These are phyloP conservation scores for Alternaria rosae DNA, from an alignment of 2,329 filamentous ascomycete species.

Conservation along the genomic window DNA sequence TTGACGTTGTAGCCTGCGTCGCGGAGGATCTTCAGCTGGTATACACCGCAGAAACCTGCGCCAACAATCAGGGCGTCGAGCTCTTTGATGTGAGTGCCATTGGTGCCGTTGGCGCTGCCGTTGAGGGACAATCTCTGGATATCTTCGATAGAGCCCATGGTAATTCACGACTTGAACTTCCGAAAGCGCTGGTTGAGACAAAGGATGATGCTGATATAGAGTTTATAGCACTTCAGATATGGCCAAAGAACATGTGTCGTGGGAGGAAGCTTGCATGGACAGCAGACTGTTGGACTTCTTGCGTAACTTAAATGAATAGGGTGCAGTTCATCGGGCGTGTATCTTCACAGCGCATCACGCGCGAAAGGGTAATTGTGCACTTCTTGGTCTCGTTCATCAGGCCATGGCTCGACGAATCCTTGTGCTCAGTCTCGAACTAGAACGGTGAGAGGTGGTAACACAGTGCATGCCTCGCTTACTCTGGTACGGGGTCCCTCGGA, in stretches of 20 bases:
- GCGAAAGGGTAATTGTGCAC: background rate
- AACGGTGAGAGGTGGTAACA: background rate
- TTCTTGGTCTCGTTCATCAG: background rate
- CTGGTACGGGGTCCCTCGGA: background rate
- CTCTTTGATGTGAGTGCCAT: slow-evolving; percentile 4
- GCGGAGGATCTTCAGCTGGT: slow-evolving; percentile 34
- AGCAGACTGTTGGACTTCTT: background rate
- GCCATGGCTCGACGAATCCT: background rate
- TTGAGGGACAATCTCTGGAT: background rate
- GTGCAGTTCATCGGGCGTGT: background rate
- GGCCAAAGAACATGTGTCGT: background rate
- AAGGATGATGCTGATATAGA: background rate
- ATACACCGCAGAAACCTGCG: slow-evolving; percentile 40
- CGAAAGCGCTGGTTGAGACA: background rate
- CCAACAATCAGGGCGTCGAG: slow-evolving; percentile 38
- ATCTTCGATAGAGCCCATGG: slow-evolving; percentile 12
- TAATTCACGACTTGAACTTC: background rate
- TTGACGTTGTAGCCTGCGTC: slow-evolving; percentile 33
- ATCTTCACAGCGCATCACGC: background rate
- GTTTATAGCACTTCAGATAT: background rate
- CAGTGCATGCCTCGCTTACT: background rate
- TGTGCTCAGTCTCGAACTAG: background rate
- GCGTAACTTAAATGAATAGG: background rate
- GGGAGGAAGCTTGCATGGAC: background rate
- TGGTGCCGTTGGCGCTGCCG: background rate